These are phyloP conservation scores for Helotiales sp. DNA, from an alignment of 2,329 filamentous ascomycete species.

Conservation along the genomic window DNA sequence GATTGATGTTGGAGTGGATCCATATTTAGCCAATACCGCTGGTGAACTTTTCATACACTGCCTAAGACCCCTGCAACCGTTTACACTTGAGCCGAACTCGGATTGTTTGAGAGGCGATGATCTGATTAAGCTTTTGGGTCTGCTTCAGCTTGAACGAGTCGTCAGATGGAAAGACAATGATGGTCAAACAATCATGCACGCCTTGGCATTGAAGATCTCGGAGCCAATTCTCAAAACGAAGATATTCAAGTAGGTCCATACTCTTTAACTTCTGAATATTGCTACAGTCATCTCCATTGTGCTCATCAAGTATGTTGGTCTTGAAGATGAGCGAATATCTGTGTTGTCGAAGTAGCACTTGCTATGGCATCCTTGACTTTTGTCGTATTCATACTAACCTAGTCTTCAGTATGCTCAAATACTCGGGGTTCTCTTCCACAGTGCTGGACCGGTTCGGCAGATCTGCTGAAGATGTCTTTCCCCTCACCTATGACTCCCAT, in stretches of 20 bases:
- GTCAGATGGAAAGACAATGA: conserved; percentile 19
- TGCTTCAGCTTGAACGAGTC: background rate
- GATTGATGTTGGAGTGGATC: conserved; percentile 15
- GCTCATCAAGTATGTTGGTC: background rate
- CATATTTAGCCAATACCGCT: conserved; percentile 16
- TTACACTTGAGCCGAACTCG: conserved; percentile 20
- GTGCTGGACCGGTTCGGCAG: conserved; percentile 20
- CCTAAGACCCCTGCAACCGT: conserved; percentile 14
- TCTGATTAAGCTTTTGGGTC: conserved; percentile 9
- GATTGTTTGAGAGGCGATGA: background rate
- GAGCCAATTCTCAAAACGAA: conserved; percentile 19
- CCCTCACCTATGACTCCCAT: conserved; percentile 24
- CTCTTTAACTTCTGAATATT: background rate
- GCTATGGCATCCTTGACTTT: no score
- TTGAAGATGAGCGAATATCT: background rate
- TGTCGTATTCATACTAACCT: background rate
- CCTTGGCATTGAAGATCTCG: conserved; percentile 16
- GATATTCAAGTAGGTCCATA: conserved; percentile 22
- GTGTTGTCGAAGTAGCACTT: background rate
- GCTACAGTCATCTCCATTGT: background rate
- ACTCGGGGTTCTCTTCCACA: conserved; percentile 14
- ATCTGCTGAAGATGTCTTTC: conserved; percentile 18
- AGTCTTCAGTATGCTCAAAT: conserved; percentile 10
- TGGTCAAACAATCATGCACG: conserved; percentile 14
- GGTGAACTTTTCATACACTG: conserved; percentile 23